Evolutionary conservation across 768 basidiomycete species (phyloP), one percentile per base, ranked within the genome.

Genomic region (Austroboletus eburneus): DNA sequence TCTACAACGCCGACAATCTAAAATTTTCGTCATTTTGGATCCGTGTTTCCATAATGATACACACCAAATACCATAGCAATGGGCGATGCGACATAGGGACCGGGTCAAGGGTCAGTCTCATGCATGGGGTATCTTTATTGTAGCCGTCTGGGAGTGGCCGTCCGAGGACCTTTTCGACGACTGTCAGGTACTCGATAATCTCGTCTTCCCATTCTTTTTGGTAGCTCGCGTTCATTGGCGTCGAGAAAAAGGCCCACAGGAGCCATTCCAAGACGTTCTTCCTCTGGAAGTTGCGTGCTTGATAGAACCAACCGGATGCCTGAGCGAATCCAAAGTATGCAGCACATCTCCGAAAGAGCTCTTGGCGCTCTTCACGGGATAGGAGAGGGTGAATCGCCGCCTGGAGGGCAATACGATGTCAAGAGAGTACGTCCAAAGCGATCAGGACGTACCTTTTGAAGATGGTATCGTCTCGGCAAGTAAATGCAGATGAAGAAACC

Each of bases 191-290:
- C 17, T 57, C 67, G 9, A 72, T 66, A 2, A 84, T 54, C 56
- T 83, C 83, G 3, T 77, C 77, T 13, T 64, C 56, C 72, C 77
- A 78, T 30, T 70, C 72, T 16, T 66, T 49, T 18, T 52, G 43
- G 4, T 51, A 32, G 4, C 30, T 38, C 9, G 65, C 56, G 5
- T 65, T 57, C 23, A 63, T 57, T 5, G 71, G 63, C 3, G 69
- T 61, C 2, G 74, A 74, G 57, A 83, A 85, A 20, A 85, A 49
- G 0, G 80, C 77, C 81, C 81, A 85, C 6, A 80, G 67, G n/a
- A 85, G 58, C 83, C 82, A 85, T 38, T 82, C 79, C 5, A 68
- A 39, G 33, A 76, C 62, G 49, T 85, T 81, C 16, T 75, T 70
- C 17, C 71, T 71, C 41, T 66, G 70, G 42, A 78, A 56, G 9